A percentile compares a stretch with the other conserved stretches of the same genome.
Conservation (phyloP, 345 rosid genomes). For the Eucalyptus tenuipes region DNA sequence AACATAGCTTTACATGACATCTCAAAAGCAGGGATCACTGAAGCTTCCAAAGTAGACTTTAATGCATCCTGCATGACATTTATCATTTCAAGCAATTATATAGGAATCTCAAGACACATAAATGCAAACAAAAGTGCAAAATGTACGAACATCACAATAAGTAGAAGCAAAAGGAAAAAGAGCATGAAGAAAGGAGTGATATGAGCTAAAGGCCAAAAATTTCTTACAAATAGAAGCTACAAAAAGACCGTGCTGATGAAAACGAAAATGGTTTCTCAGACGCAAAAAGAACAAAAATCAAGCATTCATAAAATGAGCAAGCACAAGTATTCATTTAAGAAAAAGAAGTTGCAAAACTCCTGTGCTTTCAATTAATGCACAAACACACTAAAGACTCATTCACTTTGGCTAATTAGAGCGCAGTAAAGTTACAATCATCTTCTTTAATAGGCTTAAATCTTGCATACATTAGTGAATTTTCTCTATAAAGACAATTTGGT, state of each 20-base stretch:
- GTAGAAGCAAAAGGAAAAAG: background rate
- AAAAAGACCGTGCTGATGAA: background rate
- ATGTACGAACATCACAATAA: background rate
- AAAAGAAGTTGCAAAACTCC: background rate
- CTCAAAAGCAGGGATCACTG: slow-evolving; percentile 84
- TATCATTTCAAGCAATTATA: background rate
- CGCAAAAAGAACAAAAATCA: background rate
- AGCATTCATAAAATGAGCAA: background rate
- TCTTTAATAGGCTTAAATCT: background rate
- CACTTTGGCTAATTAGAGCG: background rate
- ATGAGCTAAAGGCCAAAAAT: background rate
- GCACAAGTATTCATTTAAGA: background rate
- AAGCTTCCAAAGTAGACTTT: slow-evolving; percentile 60
- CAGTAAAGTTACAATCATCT: background rate
- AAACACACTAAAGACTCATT: background rate
- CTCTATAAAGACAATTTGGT: background rate
- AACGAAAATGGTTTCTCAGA: background rate
- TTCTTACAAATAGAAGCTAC: background rate
- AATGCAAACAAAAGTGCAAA: background rate
- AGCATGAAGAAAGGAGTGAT: background rate
- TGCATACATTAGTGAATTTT: background rate
- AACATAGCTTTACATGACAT: slow-evolving; percentile 84
- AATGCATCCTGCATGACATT: slow-evolving; percentile 45
- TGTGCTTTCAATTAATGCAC: background rate
- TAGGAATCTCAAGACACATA: background rate